Conservation (phyloP, 176 grass and related monocot genomes). For the Saccharum officinarum region DNA sequence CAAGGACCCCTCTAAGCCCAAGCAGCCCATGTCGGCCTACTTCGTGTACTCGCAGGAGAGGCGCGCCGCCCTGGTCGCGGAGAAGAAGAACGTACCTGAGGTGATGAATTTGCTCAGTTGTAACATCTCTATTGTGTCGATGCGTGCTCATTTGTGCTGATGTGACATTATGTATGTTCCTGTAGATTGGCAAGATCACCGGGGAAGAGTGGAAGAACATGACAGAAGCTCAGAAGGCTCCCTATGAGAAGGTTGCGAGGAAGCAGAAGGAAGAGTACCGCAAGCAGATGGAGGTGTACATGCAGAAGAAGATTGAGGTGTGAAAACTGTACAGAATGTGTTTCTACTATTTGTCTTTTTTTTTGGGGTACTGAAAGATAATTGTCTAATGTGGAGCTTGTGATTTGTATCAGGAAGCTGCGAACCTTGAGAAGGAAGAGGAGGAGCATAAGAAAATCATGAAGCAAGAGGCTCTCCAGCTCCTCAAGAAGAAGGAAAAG, state of each 20-base stretch:
- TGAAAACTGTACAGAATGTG: neutral
- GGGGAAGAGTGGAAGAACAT: constrained; percentile 88
- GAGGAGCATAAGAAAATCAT: constrained; percentile 77
- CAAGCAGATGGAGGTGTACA: constrained; percentile 75
- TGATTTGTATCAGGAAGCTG: constrained; percentile 49
- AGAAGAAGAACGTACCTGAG: constrained; percentile 77
- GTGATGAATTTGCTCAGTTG: constrained; percentile 13
- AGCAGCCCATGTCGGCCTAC: constrained; percentile 83
- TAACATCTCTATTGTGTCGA: neutral
- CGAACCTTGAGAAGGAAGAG: constrained; percentile 65
- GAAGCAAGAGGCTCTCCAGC: constrained; percentile 85
- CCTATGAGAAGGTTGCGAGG: constrained; percentile 58
- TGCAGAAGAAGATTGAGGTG: constrained; percentile 69
- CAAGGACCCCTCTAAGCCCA: constrained; percentile 85
- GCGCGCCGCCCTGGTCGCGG: constrained; percentile 39
- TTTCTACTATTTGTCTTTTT: neutral
- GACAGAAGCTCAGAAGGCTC: constrained; percentile 64
- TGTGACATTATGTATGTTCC: neutral
- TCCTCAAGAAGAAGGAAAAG: constrained; percentile 94
- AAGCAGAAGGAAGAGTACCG: constrained; percentile 70
- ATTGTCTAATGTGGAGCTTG: neutral
- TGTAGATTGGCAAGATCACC: constrained; percentile 73
- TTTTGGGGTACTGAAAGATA: neutral
- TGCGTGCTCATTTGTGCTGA: neutral
- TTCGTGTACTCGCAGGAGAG: constrained; percentile 74